Evolutionary conservation across 2,329 filamentous ascomycete species (phyloP).

Genomic region (Chaetomium sp.): DNA sequence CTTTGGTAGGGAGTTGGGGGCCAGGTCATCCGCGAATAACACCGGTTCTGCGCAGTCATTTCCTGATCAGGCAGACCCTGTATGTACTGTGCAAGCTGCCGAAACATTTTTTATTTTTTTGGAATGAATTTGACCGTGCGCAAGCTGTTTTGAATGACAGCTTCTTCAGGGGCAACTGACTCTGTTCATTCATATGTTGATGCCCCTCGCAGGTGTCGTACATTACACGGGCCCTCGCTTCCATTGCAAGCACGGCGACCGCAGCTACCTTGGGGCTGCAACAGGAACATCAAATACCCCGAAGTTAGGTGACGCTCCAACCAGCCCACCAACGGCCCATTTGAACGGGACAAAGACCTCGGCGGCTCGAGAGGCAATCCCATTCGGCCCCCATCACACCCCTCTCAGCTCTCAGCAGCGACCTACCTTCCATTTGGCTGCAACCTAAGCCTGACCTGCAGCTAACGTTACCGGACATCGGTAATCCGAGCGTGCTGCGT

Average conservation of each 20-base stretch:
- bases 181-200: neutral
- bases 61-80: conserved; percentile 3
- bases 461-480: conserved; percentile 14
- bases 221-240: neutral
- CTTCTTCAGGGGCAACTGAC: conserved; percentile 9
- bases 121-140: conserved; percentile 8
- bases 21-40: neutral
- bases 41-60: neutral
- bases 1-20: no score
- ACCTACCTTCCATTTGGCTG: conserved; percentile 11
- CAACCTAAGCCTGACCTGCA: conserved; percentile 20
- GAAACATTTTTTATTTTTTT: neutral
- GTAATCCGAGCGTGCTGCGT: conserved; percentile 17
- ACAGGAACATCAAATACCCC: neutral
- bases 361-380: conserved; percentile 32
- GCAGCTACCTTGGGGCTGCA: neutral
- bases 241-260: neutral
- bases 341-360: conserved; percentile 25
- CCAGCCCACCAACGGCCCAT: conserved; percentile 24
- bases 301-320: conserved; percentile 6
- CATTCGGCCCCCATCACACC: conserved; percentile 30
- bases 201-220: neutral
- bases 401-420: neutral
- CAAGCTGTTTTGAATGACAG: neutral
- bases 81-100: conserved; percentile 1